Evolutionary conservation across 805 yeast genomes (phyloP).

Genomic region (Jamesozyma gamospora): DNA sequence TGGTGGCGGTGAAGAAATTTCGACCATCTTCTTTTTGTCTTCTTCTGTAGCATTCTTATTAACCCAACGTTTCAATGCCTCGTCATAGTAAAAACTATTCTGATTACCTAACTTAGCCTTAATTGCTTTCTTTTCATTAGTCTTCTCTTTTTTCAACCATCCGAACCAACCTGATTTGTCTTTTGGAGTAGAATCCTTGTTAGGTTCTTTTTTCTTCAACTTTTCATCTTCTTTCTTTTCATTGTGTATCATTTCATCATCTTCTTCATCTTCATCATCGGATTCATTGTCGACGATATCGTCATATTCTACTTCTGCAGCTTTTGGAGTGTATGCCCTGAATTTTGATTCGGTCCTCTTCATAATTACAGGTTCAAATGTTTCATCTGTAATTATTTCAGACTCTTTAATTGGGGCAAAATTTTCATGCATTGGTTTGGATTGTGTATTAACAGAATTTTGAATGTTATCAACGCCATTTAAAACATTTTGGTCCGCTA

Average conservation of each 20-base stretch:
- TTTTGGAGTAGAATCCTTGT: constrained; percentile 16
- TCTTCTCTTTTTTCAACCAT: constrained; percentile 51
- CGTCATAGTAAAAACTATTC: constrained; percentile 63
- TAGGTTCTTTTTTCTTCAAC: constrained; percentile 10
- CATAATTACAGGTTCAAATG: constrained; percentile 25
- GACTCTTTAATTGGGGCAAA: constrained; percentile 19
- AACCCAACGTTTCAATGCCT: constrained; percentile 79
- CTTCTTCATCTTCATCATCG: constrained; percentile 24
- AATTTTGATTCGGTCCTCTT: constrained; percentile 15
- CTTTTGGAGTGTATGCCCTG: constrained; percentile 10
- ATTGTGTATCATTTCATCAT: not conserved
- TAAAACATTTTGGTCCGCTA: not conserved
- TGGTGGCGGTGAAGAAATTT: constrained; percentile 69
- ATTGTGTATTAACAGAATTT: not conserved
- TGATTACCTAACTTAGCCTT: constrained; percentile 81
- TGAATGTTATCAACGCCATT: not conserved
- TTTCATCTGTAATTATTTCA: constrained; percentile 12
- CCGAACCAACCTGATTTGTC: constrained; percentile 37
- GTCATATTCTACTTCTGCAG: constrained; percentile 30
- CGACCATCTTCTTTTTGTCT: constrained; percentile 45
- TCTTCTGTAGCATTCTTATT: constrained; percentile 57
- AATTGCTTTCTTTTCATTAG: constrained; percentile 63
- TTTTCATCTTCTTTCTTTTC: constrained; percentile 17
- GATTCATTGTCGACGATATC: constrained; percentile 38
- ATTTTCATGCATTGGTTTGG: constrained; percentile 2